Conservation (phyloP, 2,329 filamentous ascomycete species). For the Aspergillus sergii region DNA sequence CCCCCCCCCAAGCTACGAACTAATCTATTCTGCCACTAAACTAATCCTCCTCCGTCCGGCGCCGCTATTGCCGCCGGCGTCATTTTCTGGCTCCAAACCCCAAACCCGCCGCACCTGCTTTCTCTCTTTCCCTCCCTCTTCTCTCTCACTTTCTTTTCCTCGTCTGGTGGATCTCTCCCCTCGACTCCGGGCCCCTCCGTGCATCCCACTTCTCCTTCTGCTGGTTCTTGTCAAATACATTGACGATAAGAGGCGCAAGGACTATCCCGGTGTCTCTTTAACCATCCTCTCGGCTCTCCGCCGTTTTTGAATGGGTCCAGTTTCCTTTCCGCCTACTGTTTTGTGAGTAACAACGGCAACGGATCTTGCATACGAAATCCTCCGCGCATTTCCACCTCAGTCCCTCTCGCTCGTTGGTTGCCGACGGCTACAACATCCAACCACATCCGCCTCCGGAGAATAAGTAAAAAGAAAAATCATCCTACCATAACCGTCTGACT, state of each 20-base stretch:
- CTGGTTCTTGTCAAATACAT: not conserved
- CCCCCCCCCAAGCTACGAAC: not conserved
- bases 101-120: conserved; percentile 19
- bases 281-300: not conserved
- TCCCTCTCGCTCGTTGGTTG: not conserved
- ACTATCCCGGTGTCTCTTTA: not conserved
- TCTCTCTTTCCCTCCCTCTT: conserved; percentile 10
- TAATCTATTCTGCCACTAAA: not conserved
- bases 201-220: conserved; percentile 8
- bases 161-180: conserved; percentile 12
- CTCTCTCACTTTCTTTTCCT: conserved; percentile 4
- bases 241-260: not conserved
- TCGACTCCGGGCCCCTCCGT: conserved; percentile 10
- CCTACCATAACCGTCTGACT: not conserved
- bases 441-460: not conserved
- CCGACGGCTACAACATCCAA: conserved; percentile 3
- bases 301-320: conserved; percentile 19
- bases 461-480: not conserved
- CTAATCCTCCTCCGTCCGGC: conserved; percentile 16
- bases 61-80: conserved; percentile 28
- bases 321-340: conserved; percentile 14
- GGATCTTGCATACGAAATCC: conserved; percentile 27
- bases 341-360: conserved; percentile 20
- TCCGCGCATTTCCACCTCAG: conserved; percentile 15
- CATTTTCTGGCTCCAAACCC: conserved; percentile 23